Conservation (phyloP, 495 filamentous ascomycete genomes). For the Aspergillus conjunctus region DNA sequence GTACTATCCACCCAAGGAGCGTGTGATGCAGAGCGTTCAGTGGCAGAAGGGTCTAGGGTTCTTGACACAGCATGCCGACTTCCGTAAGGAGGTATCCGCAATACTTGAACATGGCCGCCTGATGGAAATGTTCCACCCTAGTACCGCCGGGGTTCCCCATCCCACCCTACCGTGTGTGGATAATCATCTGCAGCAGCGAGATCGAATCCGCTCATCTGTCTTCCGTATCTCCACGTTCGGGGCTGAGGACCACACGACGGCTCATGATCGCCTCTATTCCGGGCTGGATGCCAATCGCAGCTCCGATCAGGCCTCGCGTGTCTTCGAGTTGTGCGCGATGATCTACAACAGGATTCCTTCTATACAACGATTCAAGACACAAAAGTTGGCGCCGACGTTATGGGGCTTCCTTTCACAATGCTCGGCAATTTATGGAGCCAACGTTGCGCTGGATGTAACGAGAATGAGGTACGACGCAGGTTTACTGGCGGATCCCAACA, state of each 20-base stretch:
- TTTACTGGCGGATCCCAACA: constrained; percentile 17
- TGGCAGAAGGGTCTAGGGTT: constrained; percentile 49
- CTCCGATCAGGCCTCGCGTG: constrained; percentile 11
- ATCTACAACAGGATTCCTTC: constrained; percentile 11
- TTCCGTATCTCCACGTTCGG: constrained; percentile 56
- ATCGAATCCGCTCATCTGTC: constrained; percentile 46
- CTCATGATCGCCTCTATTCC: constrained; percentile 38
- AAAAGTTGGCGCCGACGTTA: background rate
- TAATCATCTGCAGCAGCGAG: constrained; percentile 38
- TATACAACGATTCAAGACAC: background rate
- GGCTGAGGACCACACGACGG: constrained; percentile 46
- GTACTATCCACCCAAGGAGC: constrained; percentile 58
- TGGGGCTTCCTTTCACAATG: constrained; percentile 21
- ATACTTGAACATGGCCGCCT: constrained; percentile 44
- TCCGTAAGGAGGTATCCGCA: constrained; percentile 38
- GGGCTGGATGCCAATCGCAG: constrained; percentile 5
- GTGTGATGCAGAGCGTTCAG: constrained; percentile 49
- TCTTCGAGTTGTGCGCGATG: constrained; percentile 18
- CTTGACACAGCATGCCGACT: constrained; percentile 55
- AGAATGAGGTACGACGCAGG: constrained; percentile 26
- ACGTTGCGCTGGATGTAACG: too few relatives aligned
- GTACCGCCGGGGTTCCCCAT: background rate
- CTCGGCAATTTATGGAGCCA: constrained; percentile 11
- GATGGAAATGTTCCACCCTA: constrained; percentile 26
- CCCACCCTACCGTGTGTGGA: constrained; percentile 15